Conservation (phyloP, 2,329 filamentous ascomycete genomes). For the Pseudogymnoascus sp. region DNA sequence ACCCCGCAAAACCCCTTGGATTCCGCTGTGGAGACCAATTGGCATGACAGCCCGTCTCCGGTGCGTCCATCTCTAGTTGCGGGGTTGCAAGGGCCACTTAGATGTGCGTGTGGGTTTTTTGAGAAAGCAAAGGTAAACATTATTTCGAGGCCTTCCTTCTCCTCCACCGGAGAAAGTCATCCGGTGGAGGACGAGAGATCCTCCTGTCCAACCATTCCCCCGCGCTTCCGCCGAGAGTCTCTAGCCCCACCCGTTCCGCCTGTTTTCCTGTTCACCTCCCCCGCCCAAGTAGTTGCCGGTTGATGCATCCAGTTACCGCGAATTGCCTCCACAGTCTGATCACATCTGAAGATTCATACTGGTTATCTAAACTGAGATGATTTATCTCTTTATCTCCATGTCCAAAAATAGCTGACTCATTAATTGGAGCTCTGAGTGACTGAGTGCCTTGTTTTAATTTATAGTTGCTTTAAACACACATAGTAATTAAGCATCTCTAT, state of each 20-base stretch:
- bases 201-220: not conserved
- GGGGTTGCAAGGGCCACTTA: not conserved
- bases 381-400: not conserved
- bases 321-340: not conserved
- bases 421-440: not conserved
- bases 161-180: not conserved
- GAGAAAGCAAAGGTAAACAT: not conserved
- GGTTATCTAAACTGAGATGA: not conserved
- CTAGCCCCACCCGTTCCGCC: not conserved
- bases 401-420: not conserved
- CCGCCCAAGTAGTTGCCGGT: too few relatives aligned
- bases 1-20: not conserved
- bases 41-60: not conserved
- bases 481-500: too few relatives aligned
- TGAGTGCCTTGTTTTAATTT: not conserved
- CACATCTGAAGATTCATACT: not conserved
- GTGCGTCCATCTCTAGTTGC: not conserved
- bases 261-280: not conserved
- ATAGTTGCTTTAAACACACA: not conserved
- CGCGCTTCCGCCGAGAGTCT: not conserved
- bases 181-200: not conserved
- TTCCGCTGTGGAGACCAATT: not conserved
- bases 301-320: not conserved
- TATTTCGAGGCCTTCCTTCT: not conserved
- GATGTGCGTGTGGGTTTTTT: not conserved